Percentiles rank a stretch among this genome's conserved stretches.
Evolutionary conservation across 1,284 basidiomycete genomes (phyloP).

Genomic region (Lignosus rhinocerotis): DNA sequence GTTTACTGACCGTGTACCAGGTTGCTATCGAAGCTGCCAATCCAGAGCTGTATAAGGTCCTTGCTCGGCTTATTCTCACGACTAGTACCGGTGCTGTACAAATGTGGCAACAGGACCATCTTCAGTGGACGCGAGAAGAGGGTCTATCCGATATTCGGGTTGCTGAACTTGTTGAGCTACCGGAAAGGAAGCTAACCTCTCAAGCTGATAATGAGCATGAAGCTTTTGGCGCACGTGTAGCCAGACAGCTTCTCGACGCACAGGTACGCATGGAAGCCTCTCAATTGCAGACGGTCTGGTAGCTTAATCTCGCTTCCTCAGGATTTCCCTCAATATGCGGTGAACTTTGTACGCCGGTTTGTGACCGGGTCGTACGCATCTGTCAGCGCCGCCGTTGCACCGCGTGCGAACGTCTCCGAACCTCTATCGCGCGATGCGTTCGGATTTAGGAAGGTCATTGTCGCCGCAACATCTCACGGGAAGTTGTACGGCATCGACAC

Average conservation of each 20-base stretch:
- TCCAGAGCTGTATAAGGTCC: conserved; percentile 41
- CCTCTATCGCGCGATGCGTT: conserved; percentile 73
- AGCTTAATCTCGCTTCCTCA: conserved; percentile 32
- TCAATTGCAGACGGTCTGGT: neutral
- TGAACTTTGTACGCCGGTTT: conserved; percentile 73
- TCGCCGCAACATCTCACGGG: conserved; percentile 71
- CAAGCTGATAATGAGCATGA: conserved; percentile 49
- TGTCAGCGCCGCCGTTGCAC: conserved; percentile 39
- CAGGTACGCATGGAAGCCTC: conserved; percentile 39
- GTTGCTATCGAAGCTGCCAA: conserved; percentile 56
- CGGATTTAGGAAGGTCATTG: conserved; percentile 85
- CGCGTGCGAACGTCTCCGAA: conserved; percentile 38
- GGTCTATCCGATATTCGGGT: conserved; percentile 66
- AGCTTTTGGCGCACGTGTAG: conserved; percentile 54
- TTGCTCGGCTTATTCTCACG: conserved; percentile 58
- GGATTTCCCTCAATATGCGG: conserved; percentile 73
- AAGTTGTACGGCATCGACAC: conserved; percentile 86
- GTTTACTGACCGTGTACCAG: conserved; percentile 36
- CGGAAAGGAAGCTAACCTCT: conserved; percentile 57
- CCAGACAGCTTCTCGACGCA: conserved; percentile 63
- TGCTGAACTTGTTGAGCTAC: conserved; percentile 78
- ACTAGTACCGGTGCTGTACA: conserved; percentile 83
- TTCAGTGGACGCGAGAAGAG: conserved; percentile 86
- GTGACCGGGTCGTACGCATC: conserved; percentile 69
- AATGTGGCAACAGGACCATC: conserved; percentile 63